Conservation (phyloP, 352 stramenopile species). For the Phytopythium delawarense region DNA sequence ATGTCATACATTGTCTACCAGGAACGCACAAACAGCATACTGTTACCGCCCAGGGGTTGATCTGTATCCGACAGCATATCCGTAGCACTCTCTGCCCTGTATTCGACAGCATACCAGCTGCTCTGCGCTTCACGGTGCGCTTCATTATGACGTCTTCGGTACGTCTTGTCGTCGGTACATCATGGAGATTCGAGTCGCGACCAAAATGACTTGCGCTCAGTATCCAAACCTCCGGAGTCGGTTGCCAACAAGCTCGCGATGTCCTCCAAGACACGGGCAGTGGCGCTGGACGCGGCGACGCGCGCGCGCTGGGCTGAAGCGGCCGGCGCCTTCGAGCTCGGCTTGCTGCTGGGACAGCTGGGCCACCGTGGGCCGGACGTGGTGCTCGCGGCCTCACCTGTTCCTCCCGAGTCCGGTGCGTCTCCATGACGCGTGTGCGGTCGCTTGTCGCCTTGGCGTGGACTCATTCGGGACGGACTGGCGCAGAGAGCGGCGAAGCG, state of each 20-base stretch:
- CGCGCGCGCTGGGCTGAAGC: conserved; percentile 14
- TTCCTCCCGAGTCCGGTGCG: conserved; percentile 46
- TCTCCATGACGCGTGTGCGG: background rate
- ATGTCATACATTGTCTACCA: too few relatives aligned
- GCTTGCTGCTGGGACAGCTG: conserved; percentile 55
- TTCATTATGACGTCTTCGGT: background rate
- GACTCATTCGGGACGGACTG: background rate
- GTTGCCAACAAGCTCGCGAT: background rate
- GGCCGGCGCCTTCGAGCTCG: conserved; percentile 38
- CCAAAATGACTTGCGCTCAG: too few relatives aligned
- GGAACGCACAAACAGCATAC: too few relatives aligned
- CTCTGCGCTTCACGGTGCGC: background rate
- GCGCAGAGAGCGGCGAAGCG: conserved; percentile 23
- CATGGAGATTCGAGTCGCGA: too few relatives aligned
- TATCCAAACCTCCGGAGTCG: too few relatives aligned
- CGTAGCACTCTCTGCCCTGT: too few relatives aligned
- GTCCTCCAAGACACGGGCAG: background rate
- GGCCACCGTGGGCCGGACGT: conserved; percentile 21
- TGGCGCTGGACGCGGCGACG: background rate
- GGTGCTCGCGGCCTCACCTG: conserved; percentile 39
- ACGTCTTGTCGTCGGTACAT: too few relatives aligned
- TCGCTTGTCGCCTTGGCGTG: too few relatives aligned
- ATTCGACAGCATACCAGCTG: too few relatives aligned
- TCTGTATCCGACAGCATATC: too few relatives aligned
- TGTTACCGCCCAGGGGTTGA: too few relatives aligned